Conservation (phyloP, 2,329 filamentous ascomycete genomes). For the Xylaria sp. region DNA sequence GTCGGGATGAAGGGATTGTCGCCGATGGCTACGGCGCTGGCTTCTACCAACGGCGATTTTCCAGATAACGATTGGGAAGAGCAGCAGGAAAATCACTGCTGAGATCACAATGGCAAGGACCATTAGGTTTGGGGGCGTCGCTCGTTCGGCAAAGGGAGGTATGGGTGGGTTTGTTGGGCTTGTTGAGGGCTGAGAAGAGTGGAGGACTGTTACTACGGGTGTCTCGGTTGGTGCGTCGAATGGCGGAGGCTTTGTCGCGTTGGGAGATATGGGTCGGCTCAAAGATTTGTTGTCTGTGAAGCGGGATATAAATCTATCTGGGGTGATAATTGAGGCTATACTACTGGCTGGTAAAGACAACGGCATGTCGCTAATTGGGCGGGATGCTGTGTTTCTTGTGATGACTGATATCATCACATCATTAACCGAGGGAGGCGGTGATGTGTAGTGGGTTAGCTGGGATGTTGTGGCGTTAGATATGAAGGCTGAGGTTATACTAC, state of each 20-base stretch:
- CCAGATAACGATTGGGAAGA: slow-evolving; percentile 27
- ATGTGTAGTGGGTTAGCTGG: neutral
- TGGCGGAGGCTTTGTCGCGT: neutral
- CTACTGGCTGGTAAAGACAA: neutral
- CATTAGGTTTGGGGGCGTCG: slow-evolving; percentile 23
- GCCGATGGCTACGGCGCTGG: neutral
- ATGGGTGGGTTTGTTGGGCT: neutral
- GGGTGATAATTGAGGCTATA: neutral
- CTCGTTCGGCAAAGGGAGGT: neutral
- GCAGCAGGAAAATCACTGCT: slow-evolving; percentile 27
- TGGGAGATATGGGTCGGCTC: neutral
- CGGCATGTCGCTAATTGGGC: neutral
- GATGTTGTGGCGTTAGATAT: neutral
- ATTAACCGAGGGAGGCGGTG: neutral
- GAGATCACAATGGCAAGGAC: slow-evolving; percentile 36
- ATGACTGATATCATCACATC: neutral
- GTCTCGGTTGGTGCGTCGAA: neutral
- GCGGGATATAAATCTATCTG: neutral
- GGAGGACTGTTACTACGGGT: neutral
- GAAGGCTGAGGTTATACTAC: neutral
- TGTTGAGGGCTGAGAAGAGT: neutral
- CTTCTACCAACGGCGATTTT: slow-evolving; percentile 28
- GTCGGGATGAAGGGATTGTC: neutral
- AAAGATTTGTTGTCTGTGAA: neutral
- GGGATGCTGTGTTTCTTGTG: neutral